A percentile compares a stretch with the other conserved stretches of the same genome.
phyloP scores from a whole-genome alignment of 129 eudicot genomes.

The Chrysanthemum seticuspe region DNA sequence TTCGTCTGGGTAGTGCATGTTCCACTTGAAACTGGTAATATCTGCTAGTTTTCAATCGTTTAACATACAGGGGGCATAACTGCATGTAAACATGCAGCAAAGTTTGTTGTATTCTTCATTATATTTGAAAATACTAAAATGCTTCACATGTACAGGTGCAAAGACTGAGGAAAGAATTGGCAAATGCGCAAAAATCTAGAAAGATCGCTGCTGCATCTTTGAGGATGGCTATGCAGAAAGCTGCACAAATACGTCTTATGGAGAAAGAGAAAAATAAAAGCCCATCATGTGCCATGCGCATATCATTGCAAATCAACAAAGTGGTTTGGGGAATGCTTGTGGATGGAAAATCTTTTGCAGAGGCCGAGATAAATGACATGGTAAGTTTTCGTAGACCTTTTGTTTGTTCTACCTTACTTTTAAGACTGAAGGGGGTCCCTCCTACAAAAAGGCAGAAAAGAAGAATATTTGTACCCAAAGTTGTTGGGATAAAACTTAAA shows the following conservation, averaged over 20 bases:
- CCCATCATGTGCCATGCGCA: constrained; percentile 98
- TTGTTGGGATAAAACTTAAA: no score
- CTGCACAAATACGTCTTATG: constrained; percentile 85
- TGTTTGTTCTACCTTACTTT: not conserved
- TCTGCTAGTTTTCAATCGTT: not conserved
- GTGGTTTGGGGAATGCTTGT: constrained; percentile 98
- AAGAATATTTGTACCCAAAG: no score
- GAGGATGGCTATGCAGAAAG: constrained; percentile 90
- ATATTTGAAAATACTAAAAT: constrained; percentile 22
- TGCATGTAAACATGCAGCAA: not conserved
- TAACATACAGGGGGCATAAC: not conserved
- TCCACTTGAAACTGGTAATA: not conserved
- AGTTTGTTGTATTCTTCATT: not conserved
- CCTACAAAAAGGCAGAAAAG: no score
- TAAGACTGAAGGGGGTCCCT: no score
- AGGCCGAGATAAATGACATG: constrained; percentile 98
- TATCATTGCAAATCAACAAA: constrained; percentile 85
- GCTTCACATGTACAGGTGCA: constrained; percentile 58
- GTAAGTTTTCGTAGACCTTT: constrained; percentile 33
- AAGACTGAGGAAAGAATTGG: constrained; percentile 71
- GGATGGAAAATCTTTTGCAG: constrained; percentile 97
- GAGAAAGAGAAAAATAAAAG: constrained; percentile 97
- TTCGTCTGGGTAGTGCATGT: not conserved
- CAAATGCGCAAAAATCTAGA: constrained; percentile 62
- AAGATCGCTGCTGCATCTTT: constrained; percentile 77